Evolutionary conservation across 441 rosid species (phyloP).

Genomic region (Adansonia grandidieri): DNA sequence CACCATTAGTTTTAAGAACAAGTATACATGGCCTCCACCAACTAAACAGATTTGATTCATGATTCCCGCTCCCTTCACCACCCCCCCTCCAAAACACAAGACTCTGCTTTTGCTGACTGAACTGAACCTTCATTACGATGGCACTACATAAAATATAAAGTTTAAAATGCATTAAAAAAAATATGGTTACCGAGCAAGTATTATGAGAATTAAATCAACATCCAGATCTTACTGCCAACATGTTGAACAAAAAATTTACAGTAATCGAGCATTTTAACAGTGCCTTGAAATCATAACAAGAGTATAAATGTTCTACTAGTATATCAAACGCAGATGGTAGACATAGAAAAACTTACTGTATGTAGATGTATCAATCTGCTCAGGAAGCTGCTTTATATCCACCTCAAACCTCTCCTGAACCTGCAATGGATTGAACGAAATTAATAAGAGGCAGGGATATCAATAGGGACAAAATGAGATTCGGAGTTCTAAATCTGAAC

Average conservation of each 20-base stretch:
- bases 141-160: constrained; percentile 39
- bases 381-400: constrained; percentile 97
- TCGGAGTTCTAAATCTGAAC: constrained; percentile 34
- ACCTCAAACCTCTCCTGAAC: constrained; percentile 97
- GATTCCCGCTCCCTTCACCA: background rate
- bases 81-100: too few species aligned
- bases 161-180: background rate
- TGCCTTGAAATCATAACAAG: background rate
- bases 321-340: background rate
- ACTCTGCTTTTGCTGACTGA: background rate
- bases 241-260: background rate
- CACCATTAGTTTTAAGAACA: background rate
- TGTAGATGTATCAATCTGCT: constrained; percentile 94
- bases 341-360: constrained; percentile 62
- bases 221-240: background rate
- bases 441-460: too few species aligned
- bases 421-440: constrained; percentile 38
- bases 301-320: background rate
- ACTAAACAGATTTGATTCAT: background rate
- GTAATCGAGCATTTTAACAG: background rate
- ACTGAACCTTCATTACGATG: constrained; percentile 35
- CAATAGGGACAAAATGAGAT: background rate
- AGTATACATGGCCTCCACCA: constrained; percentile 19
- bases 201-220: background rate
- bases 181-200: background rate